A percentile compares a stretch with the other conserved stretches of the same genome.
Evolutionary conservation across 106 monocot species (phyloP).

Genomic region (Triglochin maritima): DNA sequence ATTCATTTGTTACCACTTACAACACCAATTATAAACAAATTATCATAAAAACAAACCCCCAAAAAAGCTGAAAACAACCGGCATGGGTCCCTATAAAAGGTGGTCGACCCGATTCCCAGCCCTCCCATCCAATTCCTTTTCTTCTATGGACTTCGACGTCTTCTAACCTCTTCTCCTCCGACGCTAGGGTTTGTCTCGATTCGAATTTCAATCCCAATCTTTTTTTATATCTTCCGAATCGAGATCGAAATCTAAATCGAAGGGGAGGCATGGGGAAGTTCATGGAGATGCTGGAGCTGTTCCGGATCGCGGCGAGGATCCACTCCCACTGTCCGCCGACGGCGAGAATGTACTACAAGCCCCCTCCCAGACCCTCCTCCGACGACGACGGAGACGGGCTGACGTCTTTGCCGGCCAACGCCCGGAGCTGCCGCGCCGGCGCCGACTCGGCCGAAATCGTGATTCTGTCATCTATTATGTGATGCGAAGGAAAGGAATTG

Average conservation of each 20-base stretch:
- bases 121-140: too few species aligned
- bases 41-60: too few species aligned
- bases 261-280: conserved; percentile 42
- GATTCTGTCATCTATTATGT: conserved; percentile 4
- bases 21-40: too few species aligned
- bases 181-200: too few species aligned
- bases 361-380: conserved; percentile 20
- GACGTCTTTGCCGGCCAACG: neutral
- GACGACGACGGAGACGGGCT: neutral
- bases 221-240: too few species aligned
- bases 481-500: neutral
- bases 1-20: too few species aligned
- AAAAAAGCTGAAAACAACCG: too few species aligned
- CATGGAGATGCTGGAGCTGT: conserved; percentile 64
- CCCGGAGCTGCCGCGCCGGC: neutral
- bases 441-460: conserved; percentile 4
- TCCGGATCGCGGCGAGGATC: conserved; percentile 69
- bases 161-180: too few species aligned
- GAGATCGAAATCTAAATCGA: neutral
- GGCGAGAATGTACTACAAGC: conserved; percentile 84
- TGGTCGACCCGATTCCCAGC: too few species aligned
- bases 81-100: too few species aligned
- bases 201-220: too few species aligned
- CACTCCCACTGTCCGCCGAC: conserved; percentile 94
- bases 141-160: too few species aligned